Base-by-base conservation (phyloP, 768 basidiomycete species). In the Suillus cothurnatus region DNA sequence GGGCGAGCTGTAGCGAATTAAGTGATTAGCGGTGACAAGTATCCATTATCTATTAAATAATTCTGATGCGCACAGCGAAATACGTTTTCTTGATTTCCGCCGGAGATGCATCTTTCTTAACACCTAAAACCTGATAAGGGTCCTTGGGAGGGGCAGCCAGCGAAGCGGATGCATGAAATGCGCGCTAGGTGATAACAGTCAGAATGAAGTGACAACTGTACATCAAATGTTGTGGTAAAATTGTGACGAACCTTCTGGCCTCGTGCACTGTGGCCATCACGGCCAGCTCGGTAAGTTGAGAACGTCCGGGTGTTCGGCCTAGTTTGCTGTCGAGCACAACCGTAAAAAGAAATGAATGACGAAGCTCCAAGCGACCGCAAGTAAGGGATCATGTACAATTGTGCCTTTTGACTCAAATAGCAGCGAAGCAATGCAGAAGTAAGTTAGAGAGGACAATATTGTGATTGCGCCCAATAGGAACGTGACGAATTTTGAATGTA, bases 81-180 rank as follows among this genome's bases (percentile, higher is more conserved):
- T 99, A 99, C 3, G 86, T 86, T 81, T 99, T 99, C 87, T 99
- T 99, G 72, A 99, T 98, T 70, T 99, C 95, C 26, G 90, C 86
- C 32, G 88, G 76, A 26, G 88, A 83, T 55, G 97, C 92, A 77
- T 95, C 94, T 70, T 88, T 88, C 71, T 84, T 84, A 9, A 99
- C 90, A 31, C 97, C 97, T 12, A 99, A 79, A n/a, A 94, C 90
- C 36, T 90, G 78, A 77, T 99, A 99, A 2, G 97, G 97, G 75
- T 94, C 90, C 77, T 92, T 96, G 21, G 85, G 74, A 9, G 86
- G 84, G 32, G 81, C 81, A 62, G 79, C 76, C 52, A 75, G 72
- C 26, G 84, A 78, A 28, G 81, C 71, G 31, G 94, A 88, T 8
- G 89, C 81, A 79, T 97, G 95, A 72, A 97, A 85, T 17, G 81